Conservation (phyloP, 495 filamentous ascomycete species). For the Clavariopsis aquatica region DNA sequence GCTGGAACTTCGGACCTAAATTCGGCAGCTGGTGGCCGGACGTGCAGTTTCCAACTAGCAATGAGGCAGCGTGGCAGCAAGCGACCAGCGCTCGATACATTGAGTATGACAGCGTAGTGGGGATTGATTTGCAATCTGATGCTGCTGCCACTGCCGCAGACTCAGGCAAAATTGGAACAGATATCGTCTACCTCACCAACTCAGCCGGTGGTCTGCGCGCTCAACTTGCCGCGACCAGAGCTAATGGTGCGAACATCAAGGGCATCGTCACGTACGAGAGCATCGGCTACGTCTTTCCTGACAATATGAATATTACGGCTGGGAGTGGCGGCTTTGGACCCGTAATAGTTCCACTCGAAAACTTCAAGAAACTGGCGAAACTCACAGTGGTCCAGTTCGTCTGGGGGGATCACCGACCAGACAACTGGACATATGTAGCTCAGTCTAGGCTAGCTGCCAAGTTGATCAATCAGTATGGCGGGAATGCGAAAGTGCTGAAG, state of each 20-base stretch:
- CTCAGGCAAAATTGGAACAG: slow-evolving; percentile 48
- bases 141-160: slow-evolving; percentile 51
- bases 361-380: slow-evolving; percentile 52
- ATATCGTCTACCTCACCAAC: slow-evolving; percentile 52
- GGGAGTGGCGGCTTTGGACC: slow-evolving; percentile 44
- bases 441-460: slow-evolving; percentile 44
- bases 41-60: slow-evolving; percentile 48
- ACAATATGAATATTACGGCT: slow-evolving; percentile 45
- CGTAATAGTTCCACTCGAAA: slow-evolving; percentile 46
- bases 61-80: slow-evolving; percentile 48
- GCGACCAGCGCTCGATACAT: slow-evolving; percentile 50
- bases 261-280: slow-evolving; percentile 54
- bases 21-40: slow-evolving; percentile 49
- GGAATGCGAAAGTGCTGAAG: slow-evolving; percentile 50
- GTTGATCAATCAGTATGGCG: slow-evolving; percentile 52
- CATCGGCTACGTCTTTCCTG: slow-evolving; percentile 51
- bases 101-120: slow-evolving; percentile 49
- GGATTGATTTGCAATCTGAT: slow-evolving; percentile 47
- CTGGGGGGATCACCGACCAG: slow-evolving; percentile 51
- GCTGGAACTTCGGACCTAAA: slow-evolving; percentile 51
- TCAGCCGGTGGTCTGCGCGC: slow-evolving; percentile 51
- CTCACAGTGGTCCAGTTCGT: slow-evolving; percentile 51
- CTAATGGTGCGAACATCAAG: slow-evolving; percentile 51
- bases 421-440: slow-evolving; percentile 39
- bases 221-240: slow-evolving; percentile 46